phyloP scores from a whole-genome alignment of 2,329 filamentous ascomycete species.

The Claviceps africana region DNA sequence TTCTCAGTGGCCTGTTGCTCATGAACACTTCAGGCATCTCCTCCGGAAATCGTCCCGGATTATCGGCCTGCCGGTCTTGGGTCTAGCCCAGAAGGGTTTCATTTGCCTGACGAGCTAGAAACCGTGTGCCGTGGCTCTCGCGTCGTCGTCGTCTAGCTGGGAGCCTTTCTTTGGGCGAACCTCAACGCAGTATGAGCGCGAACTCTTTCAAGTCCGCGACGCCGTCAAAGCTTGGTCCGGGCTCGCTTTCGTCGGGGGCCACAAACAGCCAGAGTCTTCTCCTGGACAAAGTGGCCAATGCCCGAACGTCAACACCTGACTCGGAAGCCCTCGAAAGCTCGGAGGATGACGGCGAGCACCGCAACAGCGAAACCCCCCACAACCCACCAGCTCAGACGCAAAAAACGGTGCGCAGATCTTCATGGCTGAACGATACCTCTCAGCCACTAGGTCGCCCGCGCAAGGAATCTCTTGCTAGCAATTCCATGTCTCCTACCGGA shows the following conservation, averaged over 20 bases:
- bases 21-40: background rate
- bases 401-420: slow-evolving; percentile 58
- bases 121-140: background rate
- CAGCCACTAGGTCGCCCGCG: slow-evolving; percentile 49
- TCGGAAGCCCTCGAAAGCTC: slow-evolving; percentile 89
- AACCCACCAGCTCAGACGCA: slow-evolving; percentile 28
- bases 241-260: slow-evolving; percentile 29
- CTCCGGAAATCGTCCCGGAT: background rate
- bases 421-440: slow-evolving; percentile 75
- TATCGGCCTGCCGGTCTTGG: background rate
- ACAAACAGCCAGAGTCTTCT: slow-evolving; percentile 50
- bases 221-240: slow-evolving; percentile 36
- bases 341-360: slow-evolving; percentile 73
- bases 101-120: background rate
- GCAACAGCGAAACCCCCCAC: slow-evolving; percentile 39
- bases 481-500: slow-evolving; percentile 61
- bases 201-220: slow-evolving; percentile 34
- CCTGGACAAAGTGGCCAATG: slow-evolving; percentile 58
- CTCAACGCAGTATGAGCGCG: slow-evolving; percentile 33
- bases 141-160: background rate
- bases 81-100: background rate
- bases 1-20: background rate
- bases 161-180: background rate
- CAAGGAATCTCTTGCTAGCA: slow-evolving; percentile 64
- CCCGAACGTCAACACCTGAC: slow-evolving; percentile 77